Evolutionary conservation across 169 alveolate genomes (phyloP), one percentile per base, ranked within the genome.

Genomic region (Plasmodium reichenowi): DNA sequence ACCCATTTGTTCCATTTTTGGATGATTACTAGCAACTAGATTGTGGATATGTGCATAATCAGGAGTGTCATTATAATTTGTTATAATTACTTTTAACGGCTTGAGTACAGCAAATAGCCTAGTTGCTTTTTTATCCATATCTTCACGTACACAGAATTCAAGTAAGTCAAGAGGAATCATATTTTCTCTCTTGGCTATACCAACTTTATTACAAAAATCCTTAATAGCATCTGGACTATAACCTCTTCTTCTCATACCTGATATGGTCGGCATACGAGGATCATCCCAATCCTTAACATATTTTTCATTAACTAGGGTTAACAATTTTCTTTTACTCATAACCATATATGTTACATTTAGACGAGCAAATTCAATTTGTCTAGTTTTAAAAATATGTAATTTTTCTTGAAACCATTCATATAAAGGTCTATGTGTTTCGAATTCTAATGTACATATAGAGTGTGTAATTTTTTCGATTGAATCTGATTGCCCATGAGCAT

Each of bases 221-320:
- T 87, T 97, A 93, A 96, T 95, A 89, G 91, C 97, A 92, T 93
- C 98, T 88, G 94, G 98, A 89, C 92, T 98, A 87, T 97, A 97
- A 0, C 99, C 99, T 78, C 99, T 96, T 50, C 99, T 94, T 59
- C 98, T 95, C 70, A 98, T 93, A 26, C 99, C 99, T 20, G 98
- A 94, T 12, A 99, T 93, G n/a, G 99, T 98, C 10, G 98, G 98
- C 97, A 98, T 94, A 66, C 99, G 94, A 8, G 99, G 99, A 91
- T 98, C 99, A 85, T 98, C 99, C 99, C 99, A 99, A 17, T 99
- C 99, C 5, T 94, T 90, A 20, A 98, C 99, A 32, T 93, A 52
- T 52, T 96, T 96, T 32, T 94, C 97, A 50, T 96, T 95, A 2
- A 99, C 99, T 60, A 99, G 88, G 29, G 97, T 94, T 17, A 97